Evolutionary conservation across 805 yeast genomes (phyloP).

Genomic region (Peterozyma toletana): DNA sequence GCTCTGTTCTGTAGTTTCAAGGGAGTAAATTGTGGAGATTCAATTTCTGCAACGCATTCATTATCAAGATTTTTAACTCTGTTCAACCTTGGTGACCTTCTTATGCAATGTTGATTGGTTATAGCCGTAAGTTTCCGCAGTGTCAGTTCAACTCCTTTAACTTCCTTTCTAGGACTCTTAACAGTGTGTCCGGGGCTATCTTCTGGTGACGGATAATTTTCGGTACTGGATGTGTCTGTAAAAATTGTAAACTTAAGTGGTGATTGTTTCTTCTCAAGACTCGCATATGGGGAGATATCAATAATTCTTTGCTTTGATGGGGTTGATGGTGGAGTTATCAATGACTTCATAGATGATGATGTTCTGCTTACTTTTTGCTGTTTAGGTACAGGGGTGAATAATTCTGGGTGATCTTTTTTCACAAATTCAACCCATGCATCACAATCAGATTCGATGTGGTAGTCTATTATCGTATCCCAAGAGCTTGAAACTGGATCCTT

Average conservation of each 20-base stretch:
- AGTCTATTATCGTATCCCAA: conserved; percentile 74
- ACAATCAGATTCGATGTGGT: conserved; percentile 73
- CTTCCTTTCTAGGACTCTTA: conserved; percentile 4
- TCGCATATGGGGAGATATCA: not conserved
- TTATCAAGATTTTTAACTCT: not conserved
- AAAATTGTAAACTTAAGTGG: conserved; percentile 3
- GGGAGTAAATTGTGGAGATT: not conserved
- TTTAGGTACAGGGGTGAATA: conserved; percentile 30
- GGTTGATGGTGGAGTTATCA: conserved; percentile 7
- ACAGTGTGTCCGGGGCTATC: not conserved
- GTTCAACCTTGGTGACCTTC: not conserved
- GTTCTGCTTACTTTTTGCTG: conserved; percentile 1
- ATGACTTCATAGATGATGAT: not conserved
- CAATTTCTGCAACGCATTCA: not conserved
- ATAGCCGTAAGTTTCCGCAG: not conserved
- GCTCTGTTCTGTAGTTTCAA: not conserved
- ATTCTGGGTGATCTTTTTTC: conserved; percentile 46
- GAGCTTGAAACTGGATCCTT: conserved; percentile 52
- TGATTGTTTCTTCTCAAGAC: not conserved
- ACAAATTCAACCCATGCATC: conserved; percentile 69
- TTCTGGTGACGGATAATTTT: conserved; percentile 3
- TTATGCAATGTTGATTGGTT: not conserved
- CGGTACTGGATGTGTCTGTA: not conserved
- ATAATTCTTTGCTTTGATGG: conserved; percentile 4
- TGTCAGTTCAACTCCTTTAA: not conserved